Evolutionary conservation across 225 moss, liverwort and hornwort species (phyloP), one percentile per base, ranked within the genome.

Genomic region (Physcomitrium patens): DNA sequence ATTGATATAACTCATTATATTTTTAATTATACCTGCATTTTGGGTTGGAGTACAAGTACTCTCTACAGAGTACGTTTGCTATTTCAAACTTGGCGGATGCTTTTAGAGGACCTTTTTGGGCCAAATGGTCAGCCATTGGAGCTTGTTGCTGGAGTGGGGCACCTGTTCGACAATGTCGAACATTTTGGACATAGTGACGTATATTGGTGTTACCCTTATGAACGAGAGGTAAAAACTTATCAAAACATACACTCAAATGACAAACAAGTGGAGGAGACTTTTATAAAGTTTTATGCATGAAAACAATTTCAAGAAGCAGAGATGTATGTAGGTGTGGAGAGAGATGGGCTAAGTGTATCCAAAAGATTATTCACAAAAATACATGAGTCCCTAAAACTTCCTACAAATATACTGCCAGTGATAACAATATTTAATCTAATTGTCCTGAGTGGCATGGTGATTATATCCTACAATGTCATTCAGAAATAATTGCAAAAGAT

Each of bases 11-110:
- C 1, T 0, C 11, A 73, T 0, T 22, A 42, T 2, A 2, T 51
- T 0, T 72, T 63, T 0, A 63, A 63, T 22, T 52, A 53, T 7
- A 63, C 23, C 16, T 51, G 42, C 2, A 1, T 9, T 0, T 1
- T 10, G 1, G 11, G 16, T 3, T 73, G 17, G 16, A 63, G 0
- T 0, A 1, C 0, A 2, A 0, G 0, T 5, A 0, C 49, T 18
- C 8, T 51, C 0, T 0, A 62, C 0, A 41, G 0, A 8, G 13
- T 0, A 4, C 0, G 0, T 4, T 9, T 19, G 61, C 50, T 51
- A 9, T 51, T 62, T 37, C 0, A 31, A 3, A 14, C 14, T 20
- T 61, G 50, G 72, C 10, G 2, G 0, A 10, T 51, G 0, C 18
- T 60, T 4, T 62, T 0, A 0, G 15, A 72, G 0, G 2, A 9